Percentiles rank a stretch among this genome's conserved stretches.
Evolutionary conservation across 306 rosid species (phyloP).

Genomic region (Aeschynomene evenia): DNA sequence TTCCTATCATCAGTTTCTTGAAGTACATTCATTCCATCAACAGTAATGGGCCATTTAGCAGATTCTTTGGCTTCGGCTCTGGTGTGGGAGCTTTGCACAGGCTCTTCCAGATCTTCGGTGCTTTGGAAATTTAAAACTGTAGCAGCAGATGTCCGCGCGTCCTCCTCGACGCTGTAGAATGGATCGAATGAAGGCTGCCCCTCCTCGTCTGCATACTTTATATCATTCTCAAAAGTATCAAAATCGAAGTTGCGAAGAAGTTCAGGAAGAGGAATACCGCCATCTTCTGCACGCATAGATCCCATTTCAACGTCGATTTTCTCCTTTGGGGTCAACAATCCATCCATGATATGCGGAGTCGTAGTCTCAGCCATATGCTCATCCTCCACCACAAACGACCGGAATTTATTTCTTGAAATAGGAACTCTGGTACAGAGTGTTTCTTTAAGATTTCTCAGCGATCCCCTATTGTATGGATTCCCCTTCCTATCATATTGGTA

Average conservation of each 20-base stretch:
- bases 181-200: constrained; percentile 48
- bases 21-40: constrained; percentile 26
- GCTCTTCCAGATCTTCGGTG: constrained; percentile 38
- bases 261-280: constrained; percentile 53
- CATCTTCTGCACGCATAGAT: constrained; percentile 47
- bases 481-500: constrained; percentile 77
- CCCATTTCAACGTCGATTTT: constrained; percentile 88
- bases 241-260: constrained; percentile 58
- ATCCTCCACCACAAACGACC: constrained; percentile 53
- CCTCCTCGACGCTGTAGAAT: constrained; percentile 47
- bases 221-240: constrained; percentile 45
- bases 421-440: constrained; percentile 62
- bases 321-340: constrained; percentile 54
- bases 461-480: constrained; percentile 76
- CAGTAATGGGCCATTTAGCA: constrained; percentile 25
- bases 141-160: constrained; percentile 37
- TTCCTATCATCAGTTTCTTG: constrained; percentile 35
- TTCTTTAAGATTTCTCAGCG: constrained; percentile 48
- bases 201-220: constrained; percentile 50
- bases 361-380: constrained; percentile 39
- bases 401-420: constrained; percentile 53
- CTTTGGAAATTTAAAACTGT: constrained; percentile 38
- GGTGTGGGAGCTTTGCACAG: constrained; percentile 28
- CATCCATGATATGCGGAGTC: constrained; percentile 47
- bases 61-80: constrained; percentile 41